Base-by-base conservation (phyloP, 2,329 filamentous ascomycete genomes). In the Pseudogymnoascus sp. region DNA sequence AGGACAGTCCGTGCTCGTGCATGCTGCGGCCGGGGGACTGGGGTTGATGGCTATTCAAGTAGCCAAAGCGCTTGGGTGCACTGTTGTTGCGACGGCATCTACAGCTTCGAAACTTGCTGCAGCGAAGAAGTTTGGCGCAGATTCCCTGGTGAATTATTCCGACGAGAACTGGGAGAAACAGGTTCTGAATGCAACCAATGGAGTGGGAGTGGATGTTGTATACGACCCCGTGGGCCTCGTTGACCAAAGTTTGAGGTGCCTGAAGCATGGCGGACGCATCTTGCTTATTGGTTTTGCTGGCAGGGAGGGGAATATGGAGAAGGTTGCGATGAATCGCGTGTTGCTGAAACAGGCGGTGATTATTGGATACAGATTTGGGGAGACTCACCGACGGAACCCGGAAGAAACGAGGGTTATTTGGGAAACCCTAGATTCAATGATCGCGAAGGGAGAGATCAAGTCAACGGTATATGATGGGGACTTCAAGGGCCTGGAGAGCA, bases 241-340 rank as follows among this genome's bases (percentile, higher is more conserved):
- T 7, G 77, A 81, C 65, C 77, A 78, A 64, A 82, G 80, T 40
- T 70, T 87, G 29, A 79, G 79, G 64, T 84, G 82, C 66, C 72
- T 84, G 33, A 81, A 76, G 23, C 80, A 84, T 69, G 76, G 78
- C 37, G 84, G 83, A 0, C 74, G 79, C 33, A 72, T 87, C 17
- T 76, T 87, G 1, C 74, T 87, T 29, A 77, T 85, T 1, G 84
- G 84, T 0, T 87, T 87, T 69, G 83, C 83, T 5, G 84, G 80
- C 0, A 75, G 79, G 59, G 77, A 72, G 44, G 81, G 81, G 0
- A 72, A 78, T 7, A 80, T 86, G 74, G 83, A 86, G 70, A 75
- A 76, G 40, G 75, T 85, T 59, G 77, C 77, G 31, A 80, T 83
- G 76, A 85, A 85, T 65, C 74, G 80, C 26, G 72, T 85, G 2